Conservation (phyloP, 2,329 filamentous ascomycete genomes). For the Calonectria pseudoreteaudii region DNA sequence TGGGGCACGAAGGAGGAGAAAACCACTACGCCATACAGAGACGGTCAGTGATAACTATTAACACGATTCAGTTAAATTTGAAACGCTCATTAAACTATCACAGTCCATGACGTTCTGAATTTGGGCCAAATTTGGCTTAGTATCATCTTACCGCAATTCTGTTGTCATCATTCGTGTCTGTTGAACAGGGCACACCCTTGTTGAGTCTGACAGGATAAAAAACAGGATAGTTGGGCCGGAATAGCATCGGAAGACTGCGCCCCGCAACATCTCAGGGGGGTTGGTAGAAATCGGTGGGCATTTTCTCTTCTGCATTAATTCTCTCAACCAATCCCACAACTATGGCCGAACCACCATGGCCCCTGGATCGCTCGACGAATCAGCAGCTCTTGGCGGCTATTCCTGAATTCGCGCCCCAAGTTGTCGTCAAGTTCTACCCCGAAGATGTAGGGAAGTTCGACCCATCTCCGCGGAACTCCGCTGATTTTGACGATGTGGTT, state of each 20-base stretch:
- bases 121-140: not conserved
- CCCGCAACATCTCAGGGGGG: not conserved
- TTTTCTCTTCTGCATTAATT: conserved; percentile 11
- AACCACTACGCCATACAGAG: not conserved
- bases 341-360: conserved; percentile 2
- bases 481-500: not conserved
- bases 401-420: not conserved
- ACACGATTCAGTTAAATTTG: not conserved
- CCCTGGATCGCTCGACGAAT: not conserved
- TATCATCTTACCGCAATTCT: not conserved
- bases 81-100: not conserved
- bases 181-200: conserved; percentile 2
- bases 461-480: not conserved
- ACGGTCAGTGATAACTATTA: not conserved
- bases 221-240: conserved; percentile 7
- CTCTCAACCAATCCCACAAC: conserved; percentile 6
- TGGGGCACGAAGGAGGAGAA: not conserved
- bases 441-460: conserved; percentile 3
- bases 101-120: not conserved
- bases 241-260: conserved; percentile 6
- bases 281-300: conserved; percentile 1
- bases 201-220: not conserved
- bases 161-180: not conserved
- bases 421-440: not conserved
- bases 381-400: not conserved